Evolutionary conservation across 2,329 filamentous ascomycete species (phyloP), one percentile per base, ranked within the genome.

Genomic region (Aspergillus eucalypticola): DNA sequence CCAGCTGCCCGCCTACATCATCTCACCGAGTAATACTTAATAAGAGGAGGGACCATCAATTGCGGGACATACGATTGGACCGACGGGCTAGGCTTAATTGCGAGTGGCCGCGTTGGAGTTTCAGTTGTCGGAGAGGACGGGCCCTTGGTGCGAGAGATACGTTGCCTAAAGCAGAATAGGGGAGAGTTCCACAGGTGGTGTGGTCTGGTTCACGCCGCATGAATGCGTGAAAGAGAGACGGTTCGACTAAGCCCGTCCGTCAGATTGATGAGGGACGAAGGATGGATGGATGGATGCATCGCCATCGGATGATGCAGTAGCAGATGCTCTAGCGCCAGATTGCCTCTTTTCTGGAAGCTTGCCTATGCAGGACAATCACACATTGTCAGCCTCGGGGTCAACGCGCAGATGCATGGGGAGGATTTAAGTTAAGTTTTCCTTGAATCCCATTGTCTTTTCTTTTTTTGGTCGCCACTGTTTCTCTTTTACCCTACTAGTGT

Each of bases 121-220:
- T 55, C 53, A 55, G 41, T 21, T 46, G 53, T 32, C 32, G 21
- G 52, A 27, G 41, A 44, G 53, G 41, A 46, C 39, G 41, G 39
- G 32, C 32, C 32, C 11, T 27, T 8, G 25, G 6, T 35, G 32
- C 39, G 52, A 25, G 52, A 25, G 11, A n/a, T 42, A 15, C 11
- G n/a, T 25, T 44, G 39, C 53, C 39, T 8, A 44, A 55, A 46
- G 39, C 21, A 55, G 53, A 46, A 55, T 55, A 55, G 53, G 53
- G 39, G 52, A 32, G 27, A 32, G 42, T 44, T 21, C 27, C 53
- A 50, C 46, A 15, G 46, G 46, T 50, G 46, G 46, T 50, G 46
- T 50, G 46, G 46, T 50, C 46, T 29, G 44, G 44, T 23, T 23
- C n/a, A 27, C 25, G 25, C 27, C 32, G n/a, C 17, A 17, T 35